Evolutionary conservation across 2,329 filamentous ascomycete genomes (phyloP), one percentile per base, ranked within the genome.

Genomic region (Esteya vermicola): DNA sequence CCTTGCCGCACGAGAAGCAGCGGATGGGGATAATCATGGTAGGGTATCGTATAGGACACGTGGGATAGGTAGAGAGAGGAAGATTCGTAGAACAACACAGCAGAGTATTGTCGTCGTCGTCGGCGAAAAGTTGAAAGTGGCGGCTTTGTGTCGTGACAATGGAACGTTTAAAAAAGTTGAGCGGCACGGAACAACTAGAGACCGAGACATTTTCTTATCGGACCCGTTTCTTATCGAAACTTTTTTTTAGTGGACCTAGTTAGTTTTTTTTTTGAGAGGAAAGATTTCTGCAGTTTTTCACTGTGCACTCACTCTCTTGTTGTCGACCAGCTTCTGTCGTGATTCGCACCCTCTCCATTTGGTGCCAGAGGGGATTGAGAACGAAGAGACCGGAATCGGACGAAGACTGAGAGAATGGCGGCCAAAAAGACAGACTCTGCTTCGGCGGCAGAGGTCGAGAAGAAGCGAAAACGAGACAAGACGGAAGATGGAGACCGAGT

Each of bases 1-100:
- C 91, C 84, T 98, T 98, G 62, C 91, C 91, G 62, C 91, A 98
- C 43, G 91, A 96, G 65, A 98, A 98, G 67, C 91, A 98, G 51
- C 91, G 85, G 50, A 98, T 85, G 3, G 91, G 91, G 51, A 98
- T 96, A 63, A 98, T 98, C 91, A 98, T 98, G 42, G 38, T 48
- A 36, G 12, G 16, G 16, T 19, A 12, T n/a, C n/a, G n/a, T n/a
- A n/a, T n/a, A n/a, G n/a, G n/a, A n/a, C n/a, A n/a, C n/a, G n/a
- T n/a, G n/a, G n/a, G n/a, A n/a, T n/a, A n/a, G n/a, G n/a, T n/a
- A n/a, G n/a, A n/a, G n/a, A n/a, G n/a, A n/a, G n/a, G n/a, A n/a
- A n/a, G n/a, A n/a, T n/a, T n/a, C n/a, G n/a, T n/a, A n/a, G n/a
- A n/a, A n/a, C n/a, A n/a, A n/a, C n/a, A n/a, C n/a, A n/a, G n/a